Evolutionary conservation across 2,329 filamentous ascomycete genomes (phyloP).

Genomic region (Ophiostoma angusticollis): DNA sequence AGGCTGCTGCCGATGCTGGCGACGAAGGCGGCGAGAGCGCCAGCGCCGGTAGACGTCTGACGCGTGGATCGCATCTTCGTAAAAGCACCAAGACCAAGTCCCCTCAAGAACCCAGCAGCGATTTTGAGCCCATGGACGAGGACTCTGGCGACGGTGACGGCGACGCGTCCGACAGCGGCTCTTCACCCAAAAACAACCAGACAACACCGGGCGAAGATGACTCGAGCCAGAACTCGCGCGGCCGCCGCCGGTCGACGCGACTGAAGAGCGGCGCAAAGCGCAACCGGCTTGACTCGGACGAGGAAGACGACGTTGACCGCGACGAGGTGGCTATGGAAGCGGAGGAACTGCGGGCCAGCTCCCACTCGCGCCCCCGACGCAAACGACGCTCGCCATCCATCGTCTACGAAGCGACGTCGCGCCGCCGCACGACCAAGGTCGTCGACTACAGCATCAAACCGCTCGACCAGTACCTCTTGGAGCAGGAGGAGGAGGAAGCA

Average conservation of each 20-base stretch:
- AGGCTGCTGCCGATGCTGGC: slow-evolving; percentile 9
- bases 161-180: slow-evolving; percentile 26
- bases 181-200: slow-evolving; percentile 15
- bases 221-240: slow-evolving; percentile 37
- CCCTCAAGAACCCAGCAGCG: slow-evolving; percentile 42
- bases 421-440: slow-evolving; percentile 45
- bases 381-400: slow-evolving; percentile 42
- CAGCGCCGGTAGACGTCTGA: slow-evolving; percentile 29
- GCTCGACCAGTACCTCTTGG: slow-evolving; percentile 58
- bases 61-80: slow-evolving; percentile 30
- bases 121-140: slow-evolving; percentile 45
- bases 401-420: slow-evolving; percentile 42
- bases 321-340: slow-evolving; percentile 56
- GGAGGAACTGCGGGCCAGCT: slow-evolving; percentile 45
- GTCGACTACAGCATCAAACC: slow-evolving; percentile 82
- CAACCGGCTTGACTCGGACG: slow-evolving; percentile 40
- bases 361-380: slow-evolving; percentile 35
- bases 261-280: slow-evolving; percentile 30
- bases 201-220: slow-evolving; percentile 25
- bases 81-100: slow-evolving; percentile 34
- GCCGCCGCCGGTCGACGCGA: slow-evolving; percentile 27
- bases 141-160: slow-evolving; percentile 45
- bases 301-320: slow-evolving; percentile 44
- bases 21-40: slow-evolving; percentile 3
- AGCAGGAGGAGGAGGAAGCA: slow-evolving; percentile 62